These are phyloP conservation scores for Hyaloperonospora arabidopsidis DNA, from an alignment of 352 stramenopile species.

Conservation along the genomic window DNA sequence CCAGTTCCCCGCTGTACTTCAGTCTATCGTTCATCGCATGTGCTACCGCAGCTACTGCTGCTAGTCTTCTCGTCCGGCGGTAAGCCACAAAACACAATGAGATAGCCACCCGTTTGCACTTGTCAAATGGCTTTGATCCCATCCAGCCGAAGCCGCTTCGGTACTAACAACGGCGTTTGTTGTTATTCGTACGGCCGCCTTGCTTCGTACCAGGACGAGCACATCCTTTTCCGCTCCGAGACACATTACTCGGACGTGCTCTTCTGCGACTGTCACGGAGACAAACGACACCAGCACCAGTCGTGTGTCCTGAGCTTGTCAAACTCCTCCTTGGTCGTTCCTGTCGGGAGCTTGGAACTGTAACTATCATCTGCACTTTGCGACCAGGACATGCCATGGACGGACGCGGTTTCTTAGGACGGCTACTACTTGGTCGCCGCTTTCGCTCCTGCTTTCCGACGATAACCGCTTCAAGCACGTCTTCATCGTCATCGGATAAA, in stretches of 20 bases:
- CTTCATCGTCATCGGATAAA: slow-evolving; percentile 7
- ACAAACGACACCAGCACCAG: slow-evolving; percentile 2
- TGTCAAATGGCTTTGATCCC: neutral
- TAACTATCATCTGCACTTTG: slow-evolving; percentile 28
- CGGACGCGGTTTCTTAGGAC: neutral
- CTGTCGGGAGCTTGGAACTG: slow-evolving; percentile 8
- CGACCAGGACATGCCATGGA: slow-evolving; percentile 7
- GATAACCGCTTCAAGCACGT: slow-evolving; percentile 9
- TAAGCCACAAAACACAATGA: slow-evolving; percentile 21
- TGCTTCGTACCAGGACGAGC: slow-evolving; percentile 5
- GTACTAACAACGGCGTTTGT: slow-evolving; percentile 23
- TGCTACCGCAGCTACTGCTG: slow-evolving; percentile 38
- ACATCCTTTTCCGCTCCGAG: slow-evolving; percentile 10
- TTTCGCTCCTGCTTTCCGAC: slow-evolving; percentile 15
- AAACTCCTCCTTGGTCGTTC: slow-evolving; percentile 2
- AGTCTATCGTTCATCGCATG: slow-evolving; percentile 48
- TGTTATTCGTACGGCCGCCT: slow-evolving; percentile 14
- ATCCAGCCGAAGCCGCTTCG: neutral
- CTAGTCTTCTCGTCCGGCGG: slow-evolving; percentile 32
- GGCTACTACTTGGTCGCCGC: slow-evolving; percentile 12
- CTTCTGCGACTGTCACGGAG: slow-evolving; percentile 3
- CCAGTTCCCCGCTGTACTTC: slow-evolving; percentile 34
- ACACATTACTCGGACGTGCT: neutral
- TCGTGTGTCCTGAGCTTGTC: slow-evolving; percentile 7
- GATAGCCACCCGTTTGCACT: slow-evolving; percentile 4